Evolutionary conservation across 257 asterid genomes (phyloP).

Genomic region (Verbascum thapsus): DNA sequence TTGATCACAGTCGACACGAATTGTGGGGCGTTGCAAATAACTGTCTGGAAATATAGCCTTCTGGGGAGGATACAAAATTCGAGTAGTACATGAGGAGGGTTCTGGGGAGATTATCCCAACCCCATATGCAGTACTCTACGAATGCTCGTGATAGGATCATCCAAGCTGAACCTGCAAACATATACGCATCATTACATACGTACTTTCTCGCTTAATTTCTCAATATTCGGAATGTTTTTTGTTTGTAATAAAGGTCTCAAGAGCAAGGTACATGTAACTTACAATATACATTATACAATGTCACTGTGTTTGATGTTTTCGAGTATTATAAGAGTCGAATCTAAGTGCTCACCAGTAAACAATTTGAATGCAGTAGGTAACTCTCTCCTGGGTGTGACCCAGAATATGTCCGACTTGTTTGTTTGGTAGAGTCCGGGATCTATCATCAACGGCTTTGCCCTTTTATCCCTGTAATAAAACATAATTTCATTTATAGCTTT

Average conservation of each 20-base stretch:
- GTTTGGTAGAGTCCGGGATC: slow-evolving; percentile 63
- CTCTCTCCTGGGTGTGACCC: slow-evolving; percentile 48
- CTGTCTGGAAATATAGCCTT: slow-evolving; percentile 79
- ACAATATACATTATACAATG: no score
- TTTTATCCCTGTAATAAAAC: slow-evolving; percentile 36
- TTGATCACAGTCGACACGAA: slow-evolving; percentile 57
- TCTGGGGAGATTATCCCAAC: slow-evolving; percentile 87
- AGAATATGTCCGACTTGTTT: slow-evolving; percentile 52
- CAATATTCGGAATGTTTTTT: no score
- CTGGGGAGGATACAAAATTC: slow-evolving; percentile 76
- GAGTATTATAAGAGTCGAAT: no score
- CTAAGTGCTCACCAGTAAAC: slow-evolving; percentile 60
- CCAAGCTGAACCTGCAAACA: slow-evolving; percentile 76
- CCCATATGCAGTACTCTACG: slow-evolving; percentile 69
- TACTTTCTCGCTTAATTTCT: no score
- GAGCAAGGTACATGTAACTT: no score
- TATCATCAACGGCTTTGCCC: slow-evolving; percentile 63
- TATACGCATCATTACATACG: not conserved
- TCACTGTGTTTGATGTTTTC: no score
- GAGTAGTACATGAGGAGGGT: slow-evolving; percentile 81
- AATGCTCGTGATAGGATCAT: slow-evolving; percentile 68
- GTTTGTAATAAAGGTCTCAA: no score
- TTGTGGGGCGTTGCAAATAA: slow-evolving; percentile 68
- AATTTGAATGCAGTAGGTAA: slow-evolving; percentile 67
- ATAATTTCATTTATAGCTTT: slow-evolving; percentile 4